A percentile compares a stretch with the other conserved stretches of the same genome.
Evolutionary conservation across 179 eudicot species (phyloP).

Genomic region (Amaranthus tricolor): DNA sequence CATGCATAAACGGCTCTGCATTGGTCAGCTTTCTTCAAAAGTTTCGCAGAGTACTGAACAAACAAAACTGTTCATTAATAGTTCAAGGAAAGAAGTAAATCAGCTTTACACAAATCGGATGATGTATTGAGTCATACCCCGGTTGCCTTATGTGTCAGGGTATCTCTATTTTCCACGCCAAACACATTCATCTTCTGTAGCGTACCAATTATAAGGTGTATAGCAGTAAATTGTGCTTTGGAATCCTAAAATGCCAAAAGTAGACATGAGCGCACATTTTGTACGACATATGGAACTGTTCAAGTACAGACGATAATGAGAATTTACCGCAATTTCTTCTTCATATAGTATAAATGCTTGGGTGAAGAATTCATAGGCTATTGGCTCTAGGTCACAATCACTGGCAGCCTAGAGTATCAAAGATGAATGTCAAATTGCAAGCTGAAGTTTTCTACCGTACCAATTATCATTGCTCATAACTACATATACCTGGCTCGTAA

Average conservation of each 20-base stretch:
- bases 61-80: not conserved
- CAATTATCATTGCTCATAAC: not conserved
- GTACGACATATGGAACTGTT: not conserved
- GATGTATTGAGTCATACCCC: slow-evolving; percentile 54
- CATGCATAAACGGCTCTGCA: slow-evolving; percentile 97
- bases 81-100: not conserved
- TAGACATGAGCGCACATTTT: not conserved
- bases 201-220: slow-evolving; percentile 90
- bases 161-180: slow-evolving; percentile 93
- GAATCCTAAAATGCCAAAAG: slow-evolving; percentile 57
- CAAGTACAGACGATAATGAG: not conserved
- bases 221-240: slow-evolving; percentile 92
- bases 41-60: slow-evolving; percentile 89
- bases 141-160: slow-evolving; percentile 95
- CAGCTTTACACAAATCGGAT: not conserved
- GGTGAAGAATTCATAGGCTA: slow-evolving; percentile 93
- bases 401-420: slow-evolving; percentile 68
- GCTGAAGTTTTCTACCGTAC: slow-evolving; percentile 7
- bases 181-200: slow-evolving; percentile 87
- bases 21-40: slow-evolving; percentile 92
- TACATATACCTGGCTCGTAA: slow-evolving; percentile 3
- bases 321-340: slow-evolving; percentile 88
- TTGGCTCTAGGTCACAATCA: slow-evolving; percentile 90
- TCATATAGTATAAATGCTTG: slow-evolving; percentile 89
- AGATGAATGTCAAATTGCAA: slow-evolving; percentile 12